Conservation (phyloP, 345 rosid genomes). For the Turritis glabra region DNA sequence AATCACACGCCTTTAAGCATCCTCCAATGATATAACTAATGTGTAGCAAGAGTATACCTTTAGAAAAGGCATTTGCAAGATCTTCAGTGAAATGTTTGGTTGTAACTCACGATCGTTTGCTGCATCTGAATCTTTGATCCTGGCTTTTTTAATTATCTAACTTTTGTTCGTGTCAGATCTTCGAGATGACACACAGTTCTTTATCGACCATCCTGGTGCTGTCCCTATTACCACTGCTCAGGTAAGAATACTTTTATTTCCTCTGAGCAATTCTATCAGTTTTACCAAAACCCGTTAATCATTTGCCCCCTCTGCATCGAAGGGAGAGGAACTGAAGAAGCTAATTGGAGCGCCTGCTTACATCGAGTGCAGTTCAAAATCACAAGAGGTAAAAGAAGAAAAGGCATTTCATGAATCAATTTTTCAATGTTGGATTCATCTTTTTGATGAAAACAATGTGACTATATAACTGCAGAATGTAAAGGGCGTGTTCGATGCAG, state of each 20-base stretch:
- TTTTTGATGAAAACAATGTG: slow-evolving; percentile 10
- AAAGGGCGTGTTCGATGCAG: slow-evolving; percentile 90
- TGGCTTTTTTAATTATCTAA: not conserved
- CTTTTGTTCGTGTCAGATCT: slow-evolving; percentile 59
- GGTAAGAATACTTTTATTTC: slow-evolving; percentile 39
- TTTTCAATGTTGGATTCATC: not conserved
- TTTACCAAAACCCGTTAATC: not conserved
- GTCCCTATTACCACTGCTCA: slow-evolving; percentile 74
- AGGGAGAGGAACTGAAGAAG: slow-evolving; percentile 94
- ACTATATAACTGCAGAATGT: slow-evolving; percentile 63
- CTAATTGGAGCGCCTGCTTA: slow-evolving; percentile 80
- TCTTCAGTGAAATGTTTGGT: not conserved
- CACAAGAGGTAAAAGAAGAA: slow-evolving; percentile 67
- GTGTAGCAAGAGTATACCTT: not conserved
- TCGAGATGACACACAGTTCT: slow-evolving; percentile 87
- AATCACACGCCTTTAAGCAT: not conserved
- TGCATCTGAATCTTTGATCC: not conserved
- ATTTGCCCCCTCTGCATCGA: not conserved
- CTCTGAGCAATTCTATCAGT: not conserved
- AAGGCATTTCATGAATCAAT: not conserved
- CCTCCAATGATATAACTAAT: not conserved
- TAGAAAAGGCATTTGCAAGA: not conserved
- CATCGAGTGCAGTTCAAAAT: slow-evolving; percentile 88
- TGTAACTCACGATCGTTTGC: not conserved
- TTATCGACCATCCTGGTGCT: slow-evolving; percentile 87